phyloP scores from a whole-genome alignment of 108 stramenopile genomes.

The Poteriospumella lacustris region DNA sequence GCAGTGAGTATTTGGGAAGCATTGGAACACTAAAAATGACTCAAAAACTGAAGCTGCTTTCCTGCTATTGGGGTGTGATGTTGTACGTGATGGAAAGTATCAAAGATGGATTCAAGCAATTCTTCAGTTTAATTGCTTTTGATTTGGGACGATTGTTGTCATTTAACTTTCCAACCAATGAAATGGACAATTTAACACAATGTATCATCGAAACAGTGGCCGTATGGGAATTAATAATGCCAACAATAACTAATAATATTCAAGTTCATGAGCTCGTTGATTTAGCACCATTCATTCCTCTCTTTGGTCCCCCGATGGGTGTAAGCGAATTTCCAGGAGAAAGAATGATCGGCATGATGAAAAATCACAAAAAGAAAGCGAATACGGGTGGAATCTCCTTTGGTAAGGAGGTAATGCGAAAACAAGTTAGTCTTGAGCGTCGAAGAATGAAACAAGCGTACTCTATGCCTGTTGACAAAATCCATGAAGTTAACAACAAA shows the following conservation, averaged over 20 bases:
- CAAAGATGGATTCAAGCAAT: not conserved
- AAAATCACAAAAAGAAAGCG: not conserved
- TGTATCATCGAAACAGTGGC: slow-evolving; percentile 23
- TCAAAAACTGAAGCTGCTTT: slow-evolving; percentile 19
- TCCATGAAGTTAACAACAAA: slow-evolving; percentile 8
- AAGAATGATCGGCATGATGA: slow-evolving; percentile 22
- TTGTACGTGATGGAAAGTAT: slow-evolving; percentile 17
- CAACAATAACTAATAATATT: not conserved
- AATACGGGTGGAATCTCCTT: slow-evolving; percentile 1
- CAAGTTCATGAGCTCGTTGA: slow-evolving; percentile 14
- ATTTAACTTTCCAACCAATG: not conserved
- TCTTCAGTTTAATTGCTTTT: not conserved
- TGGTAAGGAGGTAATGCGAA: slow-evolving; percentile 9
- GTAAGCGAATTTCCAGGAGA: slow-evolving; percentile 9
- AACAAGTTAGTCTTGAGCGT: slow-evolving; percentile 1
- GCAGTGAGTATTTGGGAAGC: not conserved
- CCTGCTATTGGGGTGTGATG: slow-evolving; percentile 15
- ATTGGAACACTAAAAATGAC: not conserved
- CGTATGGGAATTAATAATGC: slow-evolving; percentile 13
- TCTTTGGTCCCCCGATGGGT: not conserved
- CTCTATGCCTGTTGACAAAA: not conserved
- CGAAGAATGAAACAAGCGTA: slow-evolving; percentile 13
- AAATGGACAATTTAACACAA: not conserved
- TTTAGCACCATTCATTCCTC: not conserved
- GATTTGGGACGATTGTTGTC: slow-evolving; percentile 1